These are phyloP conservation scores for Penicillium lividum DNA, from an alignment of 495 filamentous ascomycete genomes.

Conservation along the genomic window DNA sequence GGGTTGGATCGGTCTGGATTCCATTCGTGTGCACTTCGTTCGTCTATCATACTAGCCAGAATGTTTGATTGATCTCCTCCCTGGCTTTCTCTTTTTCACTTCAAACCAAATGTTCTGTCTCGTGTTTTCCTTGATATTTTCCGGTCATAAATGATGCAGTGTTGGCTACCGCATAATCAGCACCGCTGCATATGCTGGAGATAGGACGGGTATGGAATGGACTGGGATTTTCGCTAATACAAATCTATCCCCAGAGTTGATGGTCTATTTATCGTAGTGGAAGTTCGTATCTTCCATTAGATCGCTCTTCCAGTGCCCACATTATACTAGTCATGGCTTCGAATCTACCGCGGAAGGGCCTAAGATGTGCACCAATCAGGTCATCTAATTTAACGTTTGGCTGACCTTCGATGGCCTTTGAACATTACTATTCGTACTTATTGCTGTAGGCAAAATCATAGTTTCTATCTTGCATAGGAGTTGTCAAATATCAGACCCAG, in stretches of 20 bases:
- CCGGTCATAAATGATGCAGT: neutral
- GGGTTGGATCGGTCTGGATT: neutral
- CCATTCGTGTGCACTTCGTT: neutral
- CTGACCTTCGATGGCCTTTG: too few relatives aligned
- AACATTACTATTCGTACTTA: neutral
- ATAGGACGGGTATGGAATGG: neutral
- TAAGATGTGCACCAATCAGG: too few relatives aligned
- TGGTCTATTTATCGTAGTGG: neutral
- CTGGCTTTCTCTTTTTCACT: neutral
- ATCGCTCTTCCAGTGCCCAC: too few relatives aligned
- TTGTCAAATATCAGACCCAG: neutral
- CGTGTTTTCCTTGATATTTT: neutral
- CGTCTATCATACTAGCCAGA: slow-evolving; percentile 11
- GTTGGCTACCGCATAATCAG: neutral
- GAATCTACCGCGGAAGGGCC: too few relatives aligned
- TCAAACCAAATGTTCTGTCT: neutral
- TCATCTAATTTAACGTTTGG: too few relatives aligned
- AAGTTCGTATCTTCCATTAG: neutral
- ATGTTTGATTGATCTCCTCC: slow-evolving; percentile 9
- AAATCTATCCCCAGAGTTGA: too few relatives aligned
- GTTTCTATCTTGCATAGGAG: neutral
- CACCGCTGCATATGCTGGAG: neutral
- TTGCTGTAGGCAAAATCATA: neutral
- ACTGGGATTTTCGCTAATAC: neutral
- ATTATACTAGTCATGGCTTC: too few relatives aligned